phyloP scores from a whole-genome alignment of 148 eudicot species.

The Arctostaphylos glauca region DNA sequence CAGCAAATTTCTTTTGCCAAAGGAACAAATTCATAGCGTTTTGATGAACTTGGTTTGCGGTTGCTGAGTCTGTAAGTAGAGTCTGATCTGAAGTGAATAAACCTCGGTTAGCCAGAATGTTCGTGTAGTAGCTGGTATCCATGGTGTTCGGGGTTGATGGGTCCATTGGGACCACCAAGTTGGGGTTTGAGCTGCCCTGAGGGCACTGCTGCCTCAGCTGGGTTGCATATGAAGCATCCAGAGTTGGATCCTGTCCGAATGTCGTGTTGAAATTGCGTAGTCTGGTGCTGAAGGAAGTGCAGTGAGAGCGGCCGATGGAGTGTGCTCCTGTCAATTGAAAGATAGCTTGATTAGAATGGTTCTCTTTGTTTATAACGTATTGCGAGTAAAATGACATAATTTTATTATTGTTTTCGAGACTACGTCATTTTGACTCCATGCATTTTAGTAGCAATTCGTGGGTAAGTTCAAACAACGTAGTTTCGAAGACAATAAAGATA shows the following conservation, averaged over 20 bases:
- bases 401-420: too few relatives aligned
- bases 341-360: too few relatives aligned
- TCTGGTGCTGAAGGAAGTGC: constrained; percentile 56
- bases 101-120: constrained; percentile 50
- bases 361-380: too few relatives aligned
- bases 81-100: constrained; percentile 72
- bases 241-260: constrained; percentile 47
- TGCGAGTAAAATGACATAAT: too few relatives aligned
- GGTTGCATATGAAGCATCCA: constrained; percentile 53
- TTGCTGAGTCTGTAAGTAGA: constrained; percentile 33
- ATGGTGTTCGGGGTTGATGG: constrained; percentile 39
- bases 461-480: too few relatives aligned
- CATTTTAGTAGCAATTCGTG: too few relatives aligned
- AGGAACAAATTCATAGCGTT: constrained; percentile 38
- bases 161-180: constrained; percentile 67
- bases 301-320: constrained; percentile 79
- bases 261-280: constrained; percentile 51
- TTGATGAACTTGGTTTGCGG: constrained; percentile 42
- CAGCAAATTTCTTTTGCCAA: constrained; percentile 59
- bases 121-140: constrained; percentile 56
- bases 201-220: constrained; percentile 63
- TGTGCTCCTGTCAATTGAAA: constrained; percentile 63
- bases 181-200: constrained; percentile 30
- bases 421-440: too few relatives aligned
- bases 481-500: too few relatives aligned